phyloP scores from a whole-genome alignment of 78 protist species.

The Capsaspora owczarzaki region DNA sequence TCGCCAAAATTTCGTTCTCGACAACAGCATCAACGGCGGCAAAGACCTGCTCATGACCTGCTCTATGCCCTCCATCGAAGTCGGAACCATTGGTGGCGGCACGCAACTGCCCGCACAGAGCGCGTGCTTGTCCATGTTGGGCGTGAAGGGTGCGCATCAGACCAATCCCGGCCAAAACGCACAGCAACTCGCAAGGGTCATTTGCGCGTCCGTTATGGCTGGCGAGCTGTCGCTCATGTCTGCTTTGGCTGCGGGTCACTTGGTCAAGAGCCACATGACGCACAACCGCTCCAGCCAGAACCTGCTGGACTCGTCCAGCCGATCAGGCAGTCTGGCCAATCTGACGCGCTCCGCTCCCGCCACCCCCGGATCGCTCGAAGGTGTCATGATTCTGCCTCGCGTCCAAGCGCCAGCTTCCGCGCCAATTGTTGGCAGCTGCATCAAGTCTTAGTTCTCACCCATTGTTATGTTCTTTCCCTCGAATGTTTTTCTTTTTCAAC shows the following conservation, averaged over 20 bases:
- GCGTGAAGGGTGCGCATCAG: conserved; percentile 47
- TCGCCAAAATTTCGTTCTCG: not conserved
- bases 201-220: conserved; percentile 78
- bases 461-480: too few species aligned
- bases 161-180: conserved; percentile 54
- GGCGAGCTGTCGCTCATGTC: conserved; percentile 88
- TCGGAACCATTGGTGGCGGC: conserved; percentile 98
- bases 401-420: too few species aligned
- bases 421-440: too few species aligned
- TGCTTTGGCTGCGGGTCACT: conserved; percentile 75
- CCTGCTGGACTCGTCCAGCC: not conserved
- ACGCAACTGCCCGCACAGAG: conserved; percentile 79
- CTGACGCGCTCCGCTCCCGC: too few species aligned
- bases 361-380: too few species aligned
- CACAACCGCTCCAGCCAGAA: not conserved
- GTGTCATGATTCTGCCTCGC: too few species aligned
- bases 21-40: conserved; percentile 2
- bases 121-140: conserved; percentile 62
- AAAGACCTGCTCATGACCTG: conserved; percentile 54
- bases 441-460: too few species aligned
- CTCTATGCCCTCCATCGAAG: conserved; percentile 93
- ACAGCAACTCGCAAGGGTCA: conserved; percentile 61
- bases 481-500: too few species aligned
- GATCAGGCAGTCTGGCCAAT: too few species aligned
- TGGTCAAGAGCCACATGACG: conserved; percentile 32